Conservation (phyloP, 257 asterid species). For the Solanum clarkiae region DNA sequence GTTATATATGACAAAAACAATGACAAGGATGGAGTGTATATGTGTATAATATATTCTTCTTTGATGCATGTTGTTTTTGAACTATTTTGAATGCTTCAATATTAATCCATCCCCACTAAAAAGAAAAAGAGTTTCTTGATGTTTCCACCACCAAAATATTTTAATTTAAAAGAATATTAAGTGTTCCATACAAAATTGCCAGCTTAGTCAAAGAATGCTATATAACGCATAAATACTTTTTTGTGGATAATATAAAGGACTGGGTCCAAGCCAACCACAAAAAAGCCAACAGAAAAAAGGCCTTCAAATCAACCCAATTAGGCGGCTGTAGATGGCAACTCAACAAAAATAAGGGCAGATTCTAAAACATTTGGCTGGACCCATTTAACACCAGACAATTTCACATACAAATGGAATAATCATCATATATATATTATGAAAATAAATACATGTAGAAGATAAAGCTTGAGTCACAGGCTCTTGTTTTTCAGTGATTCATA, state of each 20-base stretch:
- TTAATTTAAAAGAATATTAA: too few relatives aligned
- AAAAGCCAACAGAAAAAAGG: not conserved
- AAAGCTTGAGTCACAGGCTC: not conserved
- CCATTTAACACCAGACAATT: conserved; percentile 18
- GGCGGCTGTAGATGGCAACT: conserved; percentile 42
- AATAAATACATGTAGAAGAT: not conserved
- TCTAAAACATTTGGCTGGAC: conserved; percentile 1
- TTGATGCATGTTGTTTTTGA: not conserved
- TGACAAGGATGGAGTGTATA: not conserved
- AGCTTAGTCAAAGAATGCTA: conserved; percentile 7
- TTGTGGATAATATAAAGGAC: not conserved
- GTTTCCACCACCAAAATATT: not conserved
- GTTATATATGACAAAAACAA: not conserved
- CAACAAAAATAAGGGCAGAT: conserved; percentile 33
- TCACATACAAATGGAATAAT: not conserved
- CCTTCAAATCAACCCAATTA: conserved; percentile 1
- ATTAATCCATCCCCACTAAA: not conserved
- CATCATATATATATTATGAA: not conserved
- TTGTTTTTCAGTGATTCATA: not conserved
- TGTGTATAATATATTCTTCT: not conserved
- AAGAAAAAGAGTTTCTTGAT: not conserved
- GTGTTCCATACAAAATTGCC: too few relatives aligned
- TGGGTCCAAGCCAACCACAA: not conserved
- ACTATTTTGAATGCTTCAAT: not conserved
- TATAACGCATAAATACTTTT: not conserved